Evolutionary conservation across 257 asterid species (phyloP).

Genomic region (Scutellaria galericulata): DNA sequence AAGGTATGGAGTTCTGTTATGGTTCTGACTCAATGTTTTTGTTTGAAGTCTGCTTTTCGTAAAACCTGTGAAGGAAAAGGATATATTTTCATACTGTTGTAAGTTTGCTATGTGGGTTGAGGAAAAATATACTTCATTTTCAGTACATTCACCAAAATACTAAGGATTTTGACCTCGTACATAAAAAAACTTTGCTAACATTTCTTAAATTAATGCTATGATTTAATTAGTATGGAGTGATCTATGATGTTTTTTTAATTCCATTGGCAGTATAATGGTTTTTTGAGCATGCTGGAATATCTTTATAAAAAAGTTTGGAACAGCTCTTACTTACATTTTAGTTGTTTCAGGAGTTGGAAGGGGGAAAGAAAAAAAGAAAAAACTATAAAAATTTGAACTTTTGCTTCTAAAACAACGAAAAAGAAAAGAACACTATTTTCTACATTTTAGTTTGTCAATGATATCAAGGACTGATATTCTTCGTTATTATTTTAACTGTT

Average conservation of each 20-base stretch:
- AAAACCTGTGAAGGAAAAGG: background rate
- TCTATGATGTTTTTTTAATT: background rate
- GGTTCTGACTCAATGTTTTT: background rate
- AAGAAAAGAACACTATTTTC: background rate
- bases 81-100: background rate
- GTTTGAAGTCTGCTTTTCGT: background rate
- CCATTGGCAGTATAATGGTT: background rate
- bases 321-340: background rate
- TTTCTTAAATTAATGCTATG: background rate
- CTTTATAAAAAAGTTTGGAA: background rate
- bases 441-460: conserved; percentile 20
- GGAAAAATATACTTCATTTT: background rate
- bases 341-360: background rate
- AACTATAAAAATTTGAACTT: background rate
- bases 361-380: background rate
- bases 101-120: background rate
- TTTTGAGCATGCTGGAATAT: conserved; percentile 14
- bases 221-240: conserved; percentile 14
- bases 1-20: conserved; percentile 57
- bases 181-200: background rate
- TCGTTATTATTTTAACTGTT: background rate
- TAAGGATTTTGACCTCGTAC: background rate
- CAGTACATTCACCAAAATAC: background rate
- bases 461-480: background rate
- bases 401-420: no score